Evolutionary conservation across 352 stramenopile genomes (phyloP).

Genomic region (Thalassiosira mediterranea): DNA sequence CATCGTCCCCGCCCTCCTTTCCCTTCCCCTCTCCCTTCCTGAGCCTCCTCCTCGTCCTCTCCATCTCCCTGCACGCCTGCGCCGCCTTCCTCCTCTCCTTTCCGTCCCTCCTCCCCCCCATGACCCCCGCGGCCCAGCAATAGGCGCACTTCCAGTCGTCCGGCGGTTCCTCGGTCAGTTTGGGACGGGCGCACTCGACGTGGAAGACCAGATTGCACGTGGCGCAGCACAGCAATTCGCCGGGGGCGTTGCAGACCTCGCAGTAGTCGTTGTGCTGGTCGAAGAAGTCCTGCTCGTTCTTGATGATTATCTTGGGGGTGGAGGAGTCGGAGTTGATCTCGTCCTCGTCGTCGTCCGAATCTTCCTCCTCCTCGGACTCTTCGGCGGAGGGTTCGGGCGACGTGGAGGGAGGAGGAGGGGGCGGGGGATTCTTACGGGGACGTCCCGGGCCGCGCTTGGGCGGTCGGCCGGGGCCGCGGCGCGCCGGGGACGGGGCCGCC

Average conservation of each 20-base stretch:
- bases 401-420: no score
- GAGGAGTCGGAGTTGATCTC: no score
- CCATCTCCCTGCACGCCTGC: constrained; percentile 4
- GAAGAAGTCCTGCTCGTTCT: no score
- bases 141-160: constrained; percentile 68
- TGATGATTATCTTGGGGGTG: no score
- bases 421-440: no score
- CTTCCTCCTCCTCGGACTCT: no score
- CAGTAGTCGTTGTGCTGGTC: constrained; percentile 35
- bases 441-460: no score
- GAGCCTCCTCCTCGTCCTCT: not conserved
- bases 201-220: constrained; percentile 79
- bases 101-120: constrained; percentile 1
- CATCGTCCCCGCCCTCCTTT: constrained; percentile 14
- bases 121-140: constrained; percentile 56
- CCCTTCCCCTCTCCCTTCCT: not conserved
- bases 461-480: no score
- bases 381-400: no score
- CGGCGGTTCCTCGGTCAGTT: constrained; percentile 9
- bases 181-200: constrained; percentile 63
- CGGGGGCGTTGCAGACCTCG: constrained; percentile 18
- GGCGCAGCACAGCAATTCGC: constrained; percentile 67
- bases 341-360: no score
- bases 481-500: no score
- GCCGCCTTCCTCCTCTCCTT: not conserved